phyloP scores from a whole-genome alignment of 2,329 filamentous ascomycete species.

The Fonsecaea multimorphosa region DNA sequence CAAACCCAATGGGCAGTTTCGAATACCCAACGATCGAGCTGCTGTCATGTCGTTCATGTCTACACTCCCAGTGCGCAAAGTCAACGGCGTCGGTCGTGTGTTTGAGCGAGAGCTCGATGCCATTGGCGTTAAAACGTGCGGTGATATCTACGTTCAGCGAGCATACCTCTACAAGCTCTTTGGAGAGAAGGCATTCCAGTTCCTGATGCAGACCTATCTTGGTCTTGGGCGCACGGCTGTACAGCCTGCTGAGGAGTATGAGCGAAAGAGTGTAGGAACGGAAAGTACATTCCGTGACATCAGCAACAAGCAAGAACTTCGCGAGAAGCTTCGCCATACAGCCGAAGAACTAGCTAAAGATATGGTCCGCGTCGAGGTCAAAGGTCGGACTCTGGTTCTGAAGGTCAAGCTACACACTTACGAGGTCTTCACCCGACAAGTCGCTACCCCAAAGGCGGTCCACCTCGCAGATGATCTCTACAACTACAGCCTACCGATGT shows the following conservation, averaged over 20 bases:
- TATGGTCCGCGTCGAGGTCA: constrained; percentile 77
- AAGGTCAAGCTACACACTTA: constrained; percentile 96
- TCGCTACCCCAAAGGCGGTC: constrained; percentile 74
- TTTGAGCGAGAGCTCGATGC: constrained; percentile 89
- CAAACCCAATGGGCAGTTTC: constrained; percentile 93
- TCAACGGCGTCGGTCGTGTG: constrained; percentile 93
- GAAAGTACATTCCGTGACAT: constrained; percentile 90
- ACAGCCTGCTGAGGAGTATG: constrained; percentile 85
- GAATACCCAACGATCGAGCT: constrained; percentile 72
- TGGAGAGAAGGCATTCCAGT: constrained; percentile 88
- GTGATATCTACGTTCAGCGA: constrained; percentile 80
- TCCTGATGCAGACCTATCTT: constrained; percentile 81
- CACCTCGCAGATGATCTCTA: constrained; percentile 80
- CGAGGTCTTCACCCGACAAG: constrained; percentile 85
- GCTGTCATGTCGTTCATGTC: constrained; percentile 86
- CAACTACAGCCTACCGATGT: constrained; percentile 78
- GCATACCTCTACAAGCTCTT: constrained; percentile 78
- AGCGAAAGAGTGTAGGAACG: constrained; percentile 91
- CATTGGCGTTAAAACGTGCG: constrained; percentile 85
- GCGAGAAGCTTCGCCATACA: constrained; percentile 77
- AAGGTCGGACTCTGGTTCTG: constrained; percentile 86
- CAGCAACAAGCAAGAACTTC: constrained; percentile 68
- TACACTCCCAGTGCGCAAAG: constrained; percentile 81
- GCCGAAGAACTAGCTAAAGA: constrained; percentile 89
- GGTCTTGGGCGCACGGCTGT: constrained; percentile 85